Evolutionary conservation across 108 stramenopile genomes (phyloP), one percentile per base, ranked within the genome.

Genomic region (Nitzschia inconspicua): DNA sequence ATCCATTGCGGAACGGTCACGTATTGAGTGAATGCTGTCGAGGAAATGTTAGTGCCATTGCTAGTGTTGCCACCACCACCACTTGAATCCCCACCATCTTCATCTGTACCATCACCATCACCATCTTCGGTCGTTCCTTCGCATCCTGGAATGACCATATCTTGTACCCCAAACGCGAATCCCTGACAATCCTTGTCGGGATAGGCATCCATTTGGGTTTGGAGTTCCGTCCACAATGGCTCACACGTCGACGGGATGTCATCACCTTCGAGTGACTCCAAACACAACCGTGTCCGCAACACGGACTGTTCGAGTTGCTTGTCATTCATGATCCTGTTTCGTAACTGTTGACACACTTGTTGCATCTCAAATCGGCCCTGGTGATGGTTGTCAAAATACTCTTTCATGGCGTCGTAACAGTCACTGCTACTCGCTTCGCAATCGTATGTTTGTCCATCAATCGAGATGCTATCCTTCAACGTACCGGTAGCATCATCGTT

Each of bases 371-470:
- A 11, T 8, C 22, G 0, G 4, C 72, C 72, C 6, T 23, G 13
- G 24, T 58, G 27, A 9, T 61, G 59, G 10, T 28, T 19, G 4
- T 56, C 48, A 52, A 73, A 66, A 41, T 66, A 73, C 0, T 16
- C 25, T 35, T 61, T 66, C 44, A 66, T 40, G 22, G 57, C 72
- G 52, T 65, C 67, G 49, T 53, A 66, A 29, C 72, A 73, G 50
- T 61, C 41, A 7, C 23, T 60, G n/a, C 3, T 9, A 26, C 31
- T 37, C 9, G 47, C 40, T 30, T 13, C 22, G 27, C 72, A 73
- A 52, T 64, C 50, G 39, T 36, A n/a, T 3, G 65, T 28, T 13
- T 16, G n/a, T 22, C 72, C 72, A 36, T 7, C 34, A 30, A 66
- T 36, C 6, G 40, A 47, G 30, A 73, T 66, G 5, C 16, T 28